These are phyloP conservation scores for Pleodorina starrii DNA, from an alignment of 139 green algal genomes.

Conservation along the genomic window DNA sequence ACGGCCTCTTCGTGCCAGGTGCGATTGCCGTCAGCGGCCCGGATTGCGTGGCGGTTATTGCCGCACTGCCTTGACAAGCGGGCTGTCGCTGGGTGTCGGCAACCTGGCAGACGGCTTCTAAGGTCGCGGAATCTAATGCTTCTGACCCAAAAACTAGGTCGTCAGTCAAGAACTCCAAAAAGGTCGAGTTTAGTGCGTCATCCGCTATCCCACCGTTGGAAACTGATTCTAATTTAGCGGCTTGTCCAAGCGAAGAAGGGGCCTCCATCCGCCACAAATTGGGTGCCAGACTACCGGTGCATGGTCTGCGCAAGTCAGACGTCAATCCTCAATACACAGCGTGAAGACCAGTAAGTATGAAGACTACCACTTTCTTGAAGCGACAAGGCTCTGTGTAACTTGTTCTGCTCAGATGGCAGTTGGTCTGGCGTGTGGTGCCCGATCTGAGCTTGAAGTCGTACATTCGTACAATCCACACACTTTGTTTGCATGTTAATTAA, in stretches of 20 bases:
- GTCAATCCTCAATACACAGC: too few relatives aligned
- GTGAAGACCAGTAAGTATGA: too few relatives aligned
- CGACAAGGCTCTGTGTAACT: too few relatives aligned
- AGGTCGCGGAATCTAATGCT: constrained; percentile 19
- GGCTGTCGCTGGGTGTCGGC: neutral
- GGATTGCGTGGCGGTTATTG: constrained; percentile 4
- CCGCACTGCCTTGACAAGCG: neutral
- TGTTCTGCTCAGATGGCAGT: too few relatives aligned
- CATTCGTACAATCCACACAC: too few relatives aligned
- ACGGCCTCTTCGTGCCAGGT: neutral
- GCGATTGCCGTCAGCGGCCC: neutral
- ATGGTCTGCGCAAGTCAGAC: too few relatives aligned
- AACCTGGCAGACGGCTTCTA: constrained; percentile 35
- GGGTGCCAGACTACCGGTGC: neutral
- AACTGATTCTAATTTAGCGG: neutral
- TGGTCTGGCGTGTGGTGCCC: too few relatives aligned
- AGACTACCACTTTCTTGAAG: too few relatives aligned
- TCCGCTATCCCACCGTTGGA: neutral
- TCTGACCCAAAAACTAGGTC: constrained; percentile 39
- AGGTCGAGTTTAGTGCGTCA: constrained; percentile 8
- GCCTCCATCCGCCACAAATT: constrained; percentile 2
- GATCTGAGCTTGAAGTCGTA: too few relatives aligned
- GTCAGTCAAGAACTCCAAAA: constrained; percentile 48
- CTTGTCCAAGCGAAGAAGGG: neutral
- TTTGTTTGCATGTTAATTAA: too few relatives aligned